Percentiles rank a stretch among this genome's conserved stretches.
Conservation (phyloP, 257 asterid genomes). For the Ajuga chamaepitys region DNA sequence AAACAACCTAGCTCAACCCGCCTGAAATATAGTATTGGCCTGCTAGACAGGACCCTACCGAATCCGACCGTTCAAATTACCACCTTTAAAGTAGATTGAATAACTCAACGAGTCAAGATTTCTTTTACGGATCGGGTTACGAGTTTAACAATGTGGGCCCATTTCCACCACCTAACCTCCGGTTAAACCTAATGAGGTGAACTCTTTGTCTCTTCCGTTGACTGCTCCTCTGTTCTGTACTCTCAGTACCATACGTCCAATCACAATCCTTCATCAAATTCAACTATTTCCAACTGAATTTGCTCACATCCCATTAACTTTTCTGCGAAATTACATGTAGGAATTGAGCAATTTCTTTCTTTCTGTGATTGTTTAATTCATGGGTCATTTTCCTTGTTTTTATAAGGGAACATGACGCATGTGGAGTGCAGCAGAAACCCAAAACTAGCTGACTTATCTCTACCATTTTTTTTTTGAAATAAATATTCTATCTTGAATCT, state of each 20-base stretch:
- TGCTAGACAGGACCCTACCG: too few relatives aligned
- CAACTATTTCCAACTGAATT: conserved; percentile 3
- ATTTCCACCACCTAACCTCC: too few relatives aligned
- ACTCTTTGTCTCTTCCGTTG: conserved; percentile 10
- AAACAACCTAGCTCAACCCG: too few relatives aligned
- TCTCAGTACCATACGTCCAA: neutral
- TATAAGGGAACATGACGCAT: conserved; percentile 21
- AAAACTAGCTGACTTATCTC: conserved; percentile 31
- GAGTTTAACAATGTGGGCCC: too few relatives aligned
- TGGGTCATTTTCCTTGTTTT: conserved; percentile 13
- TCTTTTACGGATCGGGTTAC: too few relatives aligned
- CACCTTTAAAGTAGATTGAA: too few relatives aligned
- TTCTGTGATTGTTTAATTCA: conserved; percentile 1
- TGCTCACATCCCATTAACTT: neutral
- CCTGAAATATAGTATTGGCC: too few relatives aligned
- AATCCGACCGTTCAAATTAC: too few relatives aligned
- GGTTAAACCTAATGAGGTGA: too few relatives aligned
- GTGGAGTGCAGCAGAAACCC: conserved; percentile 21
- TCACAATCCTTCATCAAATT: conserved; percentile 3
- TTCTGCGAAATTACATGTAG: neutral
- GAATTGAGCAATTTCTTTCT: conserved; percentile 10
- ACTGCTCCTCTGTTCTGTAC: neutral
- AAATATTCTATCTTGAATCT: conserved; percentile 12
- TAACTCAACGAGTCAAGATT: too few relatives aligned
- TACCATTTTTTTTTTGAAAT: neutral